phyloP scores from a whole-genome alignment of 192 early-diverging fungal species.

The Helicostylum pulchrum region DNA sequence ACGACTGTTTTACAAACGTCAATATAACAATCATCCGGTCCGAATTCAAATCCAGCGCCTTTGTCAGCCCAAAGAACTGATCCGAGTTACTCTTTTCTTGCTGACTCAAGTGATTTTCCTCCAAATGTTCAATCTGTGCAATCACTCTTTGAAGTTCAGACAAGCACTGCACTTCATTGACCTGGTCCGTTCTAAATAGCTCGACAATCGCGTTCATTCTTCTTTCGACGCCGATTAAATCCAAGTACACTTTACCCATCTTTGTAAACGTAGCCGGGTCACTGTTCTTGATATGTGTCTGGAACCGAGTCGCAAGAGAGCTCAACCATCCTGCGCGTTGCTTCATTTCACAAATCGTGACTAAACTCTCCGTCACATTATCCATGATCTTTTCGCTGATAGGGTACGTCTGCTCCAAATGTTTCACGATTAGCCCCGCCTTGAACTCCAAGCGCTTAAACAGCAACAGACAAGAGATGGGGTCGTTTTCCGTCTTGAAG shows the following conservation, averaged over 20 bases:
- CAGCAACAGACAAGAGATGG: constrained; percentile 67
- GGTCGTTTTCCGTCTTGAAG: constrained; percentile 72
- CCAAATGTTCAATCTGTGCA: constrained; percentile 60
- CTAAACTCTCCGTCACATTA: constrained; percentile 49
- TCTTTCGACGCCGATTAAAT: constrained; percentile 74
- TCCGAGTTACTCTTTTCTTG: constrained; percentile 43
- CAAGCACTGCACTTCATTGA: constrained; percentile 60
- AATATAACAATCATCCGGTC: constrained; percentile 62
- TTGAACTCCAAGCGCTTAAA: constrained; percentile 84
- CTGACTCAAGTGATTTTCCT: constrained; percentile 53
- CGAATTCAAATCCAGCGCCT: constrained; percentile 55
- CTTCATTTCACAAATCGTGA: constrained; percentile 55
- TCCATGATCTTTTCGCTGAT: constrained; percentile 56
- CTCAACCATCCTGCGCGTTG: constrained; percentile 65
- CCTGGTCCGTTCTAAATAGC: constrained; percentile 72
- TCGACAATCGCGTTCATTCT: constrained; percentile 71
- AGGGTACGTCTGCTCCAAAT: constrained; percentile 58
- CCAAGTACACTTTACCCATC: constrained; percentile 70
- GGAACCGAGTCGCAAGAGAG: constrained; percentile 63
- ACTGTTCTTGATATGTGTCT: constrained; percentile 62
- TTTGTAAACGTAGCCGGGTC: constrained; percentile 66
- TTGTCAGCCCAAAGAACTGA: constrained; percentile 46
- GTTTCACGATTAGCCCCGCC: constrained; percentile 64
- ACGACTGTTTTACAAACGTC: constrained; percentile 38
- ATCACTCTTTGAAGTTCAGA: constrained; percentile 65